Evolutionary conservation across 2,329 filamentous ascomycete species (phyloP), one percentile per base, ranked within the genome.

Genomic region (Fusarium miscanthi): DNA sequence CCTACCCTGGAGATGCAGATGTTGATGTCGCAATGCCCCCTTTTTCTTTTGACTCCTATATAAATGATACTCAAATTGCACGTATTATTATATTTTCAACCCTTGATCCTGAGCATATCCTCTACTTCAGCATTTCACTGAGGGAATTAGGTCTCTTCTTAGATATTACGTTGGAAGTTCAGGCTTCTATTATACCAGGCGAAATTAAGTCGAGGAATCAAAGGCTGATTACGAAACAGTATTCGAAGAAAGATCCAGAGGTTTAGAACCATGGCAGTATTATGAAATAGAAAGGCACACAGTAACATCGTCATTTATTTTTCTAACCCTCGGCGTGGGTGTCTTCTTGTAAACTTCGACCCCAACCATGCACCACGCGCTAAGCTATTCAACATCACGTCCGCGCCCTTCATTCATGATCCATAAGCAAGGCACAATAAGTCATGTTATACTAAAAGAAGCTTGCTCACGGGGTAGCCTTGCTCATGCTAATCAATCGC

Each of bases 401-500:
- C 62, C 53, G 43, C 62, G 38, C 41, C 45, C 43, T 52, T 45
- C 58, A 61, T 62, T 48, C 57, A 62, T 35, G 60, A 63, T 60
- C 54, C 51, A 54, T 30, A 53, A 56, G 53, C 69, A 69, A 70
- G 63, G 57, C 72, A 66, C 54, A 77, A 74, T 60, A 75, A 61
- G 54, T 60, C 63, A 72, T 68, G 35, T 33, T 54, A 45, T 59
- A 51, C 54, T 52, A 27, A 65, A 56, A 67, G 27, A 51, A 49
- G 40, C 38, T 37, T 27, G 52, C 61, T 82, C 78, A 91, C 67
- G 91, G 89, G 13, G 92, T 94, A 38, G 89, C 91, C 82, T 91
- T 91, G 84, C 92, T 94, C 92, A 94, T 94, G 81, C 89, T 91
- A 76, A 94, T 89, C 78, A 94, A 84, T 73, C 92, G 88, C 83